Percentiles rank a stretch among this genome's conserved stretches.
Evolutionary conservation across 1,284 basidiomycete species (phyloP).

Genomic region (Naganishia sp.): DNA sequence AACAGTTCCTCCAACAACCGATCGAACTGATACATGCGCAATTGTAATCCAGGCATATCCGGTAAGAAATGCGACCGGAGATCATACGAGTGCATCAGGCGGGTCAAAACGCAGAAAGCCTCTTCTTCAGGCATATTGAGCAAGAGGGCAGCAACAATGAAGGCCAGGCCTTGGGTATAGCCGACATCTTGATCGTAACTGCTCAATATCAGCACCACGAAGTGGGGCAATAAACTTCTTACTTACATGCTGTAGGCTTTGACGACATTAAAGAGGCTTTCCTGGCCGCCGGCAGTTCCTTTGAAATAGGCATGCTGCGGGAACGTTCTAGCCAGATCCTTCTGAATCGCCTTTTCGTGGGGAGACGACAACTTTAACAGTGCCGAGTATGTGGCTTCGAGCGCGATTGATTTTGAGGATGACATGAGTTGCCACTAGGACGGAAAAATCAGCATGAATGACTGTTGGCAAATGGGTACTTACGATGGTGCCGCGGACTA

Average conservation of each 20-base stretch:
- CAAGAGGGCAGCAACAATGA: constrained; percentile 89
- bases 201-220: constrained; percentile 9
- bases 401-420: constrained; percentile 82
- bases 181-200: constrained; percentile 93
- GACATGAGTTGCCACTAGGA: constrained; percentile 92
- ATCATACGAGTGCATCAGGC: constrained; percentile 97
- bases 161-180: constrained; percentile 94
- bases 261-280: constrained; percentile 93
- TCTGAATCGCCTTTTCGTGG: constrained; percentile 90
- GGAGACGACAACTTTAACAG: constrained; percentile 79
- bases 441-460: neutral
- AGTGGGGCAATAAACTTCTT: no score
- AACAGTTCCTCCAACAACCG: constrained; percentile 87
- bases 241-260: constrained; percentile 90
- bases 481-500: constrained; percentile 45
- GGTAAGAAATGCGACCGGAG: constrained; percentile 93
- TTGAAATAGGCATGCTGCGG: constrained; percentile 94
- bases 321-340: constrained; percentile 92
- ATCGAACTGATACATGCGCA: constrained; percentile 88
- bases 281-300: constrained; percentile 89
- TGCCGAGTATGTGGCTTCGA: constrained; percentile 81
- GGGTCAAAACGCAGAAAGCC: constrained; percentile 92
- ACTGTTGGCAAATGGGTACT: neutral
- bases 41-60: constrained; percentile 95
- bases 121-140: constrained; percentile 99